Conservation (phyloP, 192 early-diverging fungal genomes). For the Coemansia sp. region DNA sequence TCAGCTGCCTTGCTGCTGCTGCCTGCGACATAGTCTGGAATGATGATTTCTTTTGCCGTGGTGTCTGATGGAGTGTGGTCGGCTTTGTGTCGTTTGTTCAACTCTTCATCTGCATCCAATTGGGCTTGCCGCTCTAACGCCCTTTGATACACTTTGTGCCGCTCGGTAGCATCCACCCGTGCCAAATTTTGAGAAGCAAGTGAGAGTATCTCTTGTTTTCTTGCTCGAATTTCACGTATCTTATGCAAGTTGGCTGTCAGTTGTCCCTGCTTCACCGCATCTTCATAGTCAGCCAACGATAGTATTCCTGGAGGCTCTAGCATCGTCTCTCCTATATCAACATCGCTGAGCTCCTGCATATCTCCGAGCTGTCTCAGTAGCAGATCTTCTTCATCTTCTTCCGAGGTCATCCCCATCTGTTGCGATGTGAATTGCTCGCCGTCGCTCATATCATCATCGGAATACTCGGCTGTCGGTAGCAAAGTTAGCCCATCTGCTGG, state of each 20-base stretch:
- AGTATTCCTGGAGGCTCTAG: neutral
- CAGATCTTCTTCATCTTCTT: neutral
- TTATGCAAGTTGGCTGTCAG: slow-evolving; percentile 13
- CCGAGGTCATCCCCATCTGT: neutral
- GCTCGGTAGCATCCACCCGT: slow-evolving; percentile 21
- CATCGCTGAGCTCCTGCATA: slow-evolving; percentile 15
- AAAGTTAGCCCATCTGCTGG: slow-evolving; percentile 11
- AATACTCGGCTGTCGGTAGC: slow-evolving; percentile 25
- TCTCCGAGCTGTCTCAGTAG: neutral
- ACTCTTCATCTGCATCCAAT: slow-evolving; percentile 3
- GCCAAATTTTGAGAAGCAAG: slow-evolving; percentile 6
- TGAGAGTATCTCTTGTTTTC: neutral
- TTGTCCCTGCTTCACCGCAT: slow-evolving; percentile 46
- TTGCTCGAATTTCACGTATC: neutral
- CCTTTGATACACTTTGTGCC: slow-evolving; percentile 26
- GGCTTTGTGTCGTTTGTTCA: slow-evolving; percentile 18
- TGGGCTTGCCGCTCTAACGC: slow-evolving; percentile 15
- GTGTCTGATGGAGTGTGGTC: neutral
- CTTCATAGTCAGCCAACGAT: slow-evolving; percentile 28
- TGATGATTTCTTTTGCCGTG: neutral
- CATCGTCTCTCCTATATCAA: slow-evolving; percentile 10
- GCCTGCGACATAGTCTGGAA: too few species aligned
- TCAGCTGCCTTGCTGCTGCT: too few species aligned
- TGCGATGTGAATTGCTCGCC: slow-evolving; percentile 1
- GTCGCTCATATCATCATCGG: slow-evolving; percentile 11